Base-by-base conservation (phyloP, 2,329 filamentous ascomycete genomes). In the Fusarium sp. region DNA sequence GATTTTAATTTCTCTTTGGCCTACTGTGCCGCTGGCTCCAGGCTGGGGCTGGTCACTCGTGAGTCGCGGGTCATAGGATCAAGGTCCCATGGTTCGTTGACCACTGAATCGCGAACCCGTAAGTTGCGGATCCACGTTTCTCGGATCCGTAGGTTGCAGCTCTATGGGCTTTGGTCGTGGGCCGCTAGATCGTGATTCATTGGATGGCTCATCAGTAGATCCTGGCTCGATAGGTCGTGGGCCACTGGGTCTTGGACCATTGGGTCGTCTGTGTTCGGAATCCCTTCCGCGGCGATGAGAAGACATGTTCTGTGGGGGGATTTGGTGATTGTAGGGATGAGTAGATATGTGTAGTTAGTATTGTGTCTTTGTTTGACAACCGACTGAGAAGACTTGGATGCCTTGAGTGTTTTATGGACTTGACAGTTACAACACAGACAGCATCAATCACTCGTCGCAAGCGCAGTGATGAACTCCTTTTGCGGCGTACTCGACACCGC, bases 11-110 rank as follows among this genome's bases (percentile, higher is more conserved):
- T 24, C 15, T 4, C 5, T 24, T 24, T 18, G 6, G 6, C 10
- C 42, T 8, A 0, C 2, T 24, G 2, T 3, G 15, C 15, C 15
- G 6, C 45, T n/a, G 7, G 20, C 14, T 17, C 20, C 26, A 3
- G 45, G 14, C 26, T 30, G 14, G 26, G 13, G 26, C 10, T 15
- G 12, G 26, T 28, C 8, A 28, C 26, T 9, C 18, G 13, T 47
- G 44, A 9, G 26, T 4, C 4, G 44, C 18, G 26, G 18, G 2
- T 22, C 24, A 47, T 28, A 28, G 24, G 24, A 6, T 22, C 12
- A 18, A 20, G 44, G 24, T 20, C 17, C 24, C 17, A 18, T 45
- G 42, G 11, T 13, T 20, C 17, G n/a, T 45, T 17, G 3, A 1
- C 17, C 42, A 45, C 42, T 45, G 42, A 13, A 18, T 47, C 18